A percentile compares a stretch with the other conserved stretches of the same genome.
Evolutionary conservation across 148 eudicot species (phyloP).

Genomic region (Arctostaphylos glauca): DNA sequence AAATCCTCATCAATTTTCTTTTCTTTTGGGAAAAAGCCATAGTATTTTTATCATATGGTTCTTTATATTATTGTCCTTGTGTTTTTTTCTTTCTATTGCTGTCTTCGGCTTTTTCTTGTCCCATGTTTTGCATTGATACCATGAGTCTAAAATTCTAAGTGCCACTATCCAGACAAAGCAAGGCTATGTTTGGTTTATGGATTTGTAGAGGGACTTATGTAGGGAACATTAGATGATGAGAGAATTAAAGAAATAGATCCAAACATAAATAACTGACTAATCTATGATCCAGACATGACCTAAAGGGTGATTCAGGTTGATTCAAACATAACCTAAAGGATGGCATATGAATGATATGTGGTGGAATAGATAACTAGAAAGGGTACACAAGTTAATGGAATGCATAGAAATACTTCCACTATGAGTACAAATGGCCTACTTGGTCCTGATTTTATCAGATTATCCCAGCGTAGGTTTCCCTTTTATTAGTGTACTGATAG

Average conservation of each 20-base stretch:
- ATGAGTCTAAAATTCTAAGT: neutral
- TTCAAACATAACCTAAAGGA: neutral
- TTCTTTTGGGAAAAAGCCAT: no score
- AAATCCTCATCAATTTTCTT: neutral
- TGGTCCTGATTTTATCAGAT: slow-evolving; percentile 5
- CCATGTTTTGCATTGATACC: neutral
- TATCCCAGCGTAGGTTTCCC: neutral
- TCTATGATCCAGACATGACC: no score
- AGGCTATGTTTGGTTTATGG: neutral
- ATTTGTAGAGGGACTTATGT: neutral
- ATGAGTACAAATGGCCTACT: slow-evolving; percentile 9
- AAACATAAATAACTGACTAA: no score
- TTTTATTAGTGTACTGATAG: slow-evolving; percentile 18
- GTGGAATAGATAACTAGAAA: neutral
- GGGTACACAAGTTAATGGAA: slow-evolving; percentile 49
- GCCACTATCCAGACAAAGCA: neutral
- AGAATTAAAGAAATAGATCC: neutral
- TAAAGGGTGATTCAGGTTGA: neutral
- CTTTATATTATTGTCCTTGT: neutral
- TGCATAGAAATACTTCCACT: slow-evolving; percentile 34
- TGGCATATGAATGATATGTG: neutral
- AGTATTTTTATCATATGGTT: neutral
- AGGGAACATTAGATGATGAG: neutral
- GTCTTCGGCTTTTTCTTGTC: neutral
- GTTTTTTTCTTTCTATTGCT: neutral